Conservation (phyloP, 306 rosid species). For the Neltuma alba region DNA sequence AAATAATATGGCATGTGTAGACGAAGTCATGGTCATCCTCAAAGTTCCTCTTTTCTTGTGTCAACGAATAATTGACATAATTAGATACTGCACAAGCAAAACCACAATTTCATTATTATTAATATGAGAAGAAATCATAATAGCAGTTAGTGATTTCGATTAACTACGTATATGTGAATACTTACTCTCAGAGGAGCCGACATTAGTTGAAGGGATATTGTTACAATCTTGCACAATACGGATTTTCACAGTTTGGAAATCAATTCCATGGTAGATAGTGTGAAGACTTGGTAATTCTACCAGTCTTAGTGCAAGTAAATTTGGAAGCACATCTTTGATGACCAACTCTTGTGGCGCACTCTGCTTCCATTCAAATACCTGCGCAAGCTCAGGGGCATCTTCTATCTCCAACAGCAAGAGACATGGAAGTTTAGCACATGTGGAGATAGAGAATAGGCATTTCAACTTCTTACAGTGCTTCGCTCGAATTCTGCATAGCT, state of each 20-base stretch:
- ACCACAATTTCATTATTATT: neutral
- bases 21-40: no score
- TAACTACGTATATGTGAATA: neutral
- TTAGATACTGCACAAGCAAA: neutral
- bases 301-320: neutral
- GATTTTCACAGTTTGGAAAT: neutral
- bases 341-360: neutral
- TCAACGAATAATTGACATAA: no score
- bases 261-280: slow-evolving; percentile 2
- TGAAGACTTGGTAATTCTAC: neutral
- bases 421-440: neutral
- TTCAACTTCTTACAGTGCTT: slow-evolving; percentile 3
- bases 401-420: slow-evolving; percentile 3
- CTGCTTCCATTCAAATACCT: neutral
- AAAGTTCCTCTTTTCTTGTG: no score
- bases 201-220: neutral
- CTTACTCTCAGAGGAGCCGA: neutral
- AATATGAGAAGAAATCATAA: neutral
- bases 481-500: neutral
- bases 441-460: neutral
- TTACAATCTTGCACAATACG: slow-evolving; percentile 12
- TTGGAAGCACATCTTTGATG: neutral
- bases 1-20: no score
- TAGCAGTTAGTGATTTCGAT: neutral
- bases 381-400: neutral